Base-by-base conservation (phyloP, 1,139 yeast species). In the Lodderomyces oxycetoniae region DNA sequence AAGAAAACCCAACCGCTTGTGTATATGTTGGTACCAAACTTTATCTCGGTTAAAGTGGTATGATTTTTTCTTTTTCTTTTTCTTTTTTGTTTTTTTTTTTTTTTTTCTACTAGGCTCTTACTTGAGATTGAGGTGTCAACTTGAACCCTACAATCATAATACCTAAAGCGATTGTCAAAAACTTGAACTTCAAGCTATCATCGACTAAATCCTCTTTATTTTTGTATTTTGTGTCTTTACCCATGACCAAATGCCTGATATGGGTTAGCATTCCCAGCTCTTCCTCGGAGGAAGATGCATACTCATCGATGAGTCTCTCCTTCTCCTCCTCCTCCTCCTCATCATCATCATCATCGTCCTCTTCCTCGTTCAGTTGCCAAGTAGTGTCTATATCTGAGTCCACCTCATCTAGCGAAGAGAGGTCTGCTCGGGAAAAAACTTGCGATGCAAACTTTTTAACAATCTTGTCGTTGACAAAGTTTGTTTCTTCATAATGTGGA, bases 141-240 rank as follows among this genome's bases (percentile, higher is more conserved):
- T 63, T 56, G 33, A 67, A 50, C 2, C 71, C 73, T 33, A 68
- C 52, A 26, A 68, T 63, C 41, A 64, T 53, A 5, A 68, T 67
- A 19, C 73, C 74, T 31, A 68, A 50, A 5, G 71, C 70, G 31
- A 68, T 61, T 26, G 71, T 61, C 32, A 68, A 52, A 40, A 68
- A 68, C 48, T 67, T 69, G 44, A 64, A 61, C 49, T 62, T 66
- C 41, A 68, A 53, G 17, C 58, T 53, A 45, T 68, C 74, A 39
- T 67, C 74, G 21, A 61, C 67, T 28, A 61, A 49, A 28, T 51
- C 41, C 43, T 57, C 48, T 44, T 43, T 28, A 36, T 47, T 39
- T 40, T 46, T 50, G 37, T 42, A 45, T 25, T 47, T 41, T 20
- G 46, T 46, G 31, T 46, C 47, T 25, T 54, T 44, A 20, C 70